Conservation (phyloP, 768 basidiomycete species). For the Amanita subjunquillea region DNA sequence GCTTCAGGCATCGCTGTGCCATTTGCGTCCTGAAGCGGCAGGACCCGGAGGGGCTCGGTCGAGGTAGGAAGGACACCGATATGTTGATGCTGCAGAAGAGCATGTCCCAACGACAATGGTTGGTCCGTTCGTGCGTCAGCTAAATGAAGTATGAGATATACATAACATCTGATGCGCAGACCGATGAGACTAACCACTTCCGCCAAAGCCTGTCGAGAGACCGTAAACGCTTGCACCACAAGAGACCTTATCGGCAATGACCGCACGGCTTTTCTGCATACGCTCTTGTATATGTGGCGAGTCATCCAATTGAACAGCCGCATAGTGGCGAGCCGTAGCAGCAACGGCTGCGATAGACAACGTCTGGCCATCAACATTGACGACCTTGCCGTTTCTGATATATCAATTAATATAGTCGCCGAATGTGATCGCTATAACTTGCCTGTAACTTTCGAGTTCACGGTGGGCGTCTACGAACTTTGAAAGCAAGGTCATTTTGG, state of each 20-base stretch:
- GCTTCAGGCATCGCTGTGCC: constrained; percentile 72
- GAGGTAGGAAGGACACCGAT: constrained; percentile 55
- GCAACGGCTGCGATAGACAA: constrained; percentile 60
- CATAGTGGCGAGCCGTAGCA: constrained; percentile 51
- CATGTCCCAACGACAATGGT: constrained; percentile 50
- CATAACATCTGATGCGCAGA: constrained; percentile 4
- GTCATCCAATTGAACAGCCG: constrained; percentile 31
- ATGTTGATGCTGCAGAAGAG: constrained; percentile 68
- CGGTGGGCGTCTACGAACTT: constrained; percentile 36
- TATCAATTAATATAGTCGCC: constrained; percentile 17
- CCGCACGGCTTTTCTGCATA: constrained; percentile 51
- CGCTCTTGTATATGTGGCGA: constrained; percentile 33
- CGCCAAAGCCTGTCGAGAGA: constrained; percentile 72
- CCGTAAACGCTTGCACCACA: constrained; percentile 70
- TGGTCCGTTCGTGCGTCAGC: constrained; percentile 70
- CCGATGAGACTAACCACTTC: constrained; percentile 37
- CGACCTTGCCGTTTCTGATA: constrained; percentile 37
- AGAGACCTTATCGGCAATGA: constrained; percentile 61
- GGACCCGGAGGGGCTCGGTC: constrained; percentile 27
- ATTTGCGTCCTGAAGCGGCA: constrained; percentile 62
- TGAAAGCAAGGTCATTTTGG: constrained; percentile 13
- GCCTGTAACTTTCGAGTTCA: constrained; percentile 52
- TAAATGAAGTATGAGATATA: constrained; percentile 14
- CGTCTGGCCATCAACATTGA: constrained; percentile 53
- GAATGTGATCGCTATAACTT: too few relatives aligned